Base-by-base conservation (phyloP, 306 rosid genomes). In the Astragalus glycyphyllos region DNA sequence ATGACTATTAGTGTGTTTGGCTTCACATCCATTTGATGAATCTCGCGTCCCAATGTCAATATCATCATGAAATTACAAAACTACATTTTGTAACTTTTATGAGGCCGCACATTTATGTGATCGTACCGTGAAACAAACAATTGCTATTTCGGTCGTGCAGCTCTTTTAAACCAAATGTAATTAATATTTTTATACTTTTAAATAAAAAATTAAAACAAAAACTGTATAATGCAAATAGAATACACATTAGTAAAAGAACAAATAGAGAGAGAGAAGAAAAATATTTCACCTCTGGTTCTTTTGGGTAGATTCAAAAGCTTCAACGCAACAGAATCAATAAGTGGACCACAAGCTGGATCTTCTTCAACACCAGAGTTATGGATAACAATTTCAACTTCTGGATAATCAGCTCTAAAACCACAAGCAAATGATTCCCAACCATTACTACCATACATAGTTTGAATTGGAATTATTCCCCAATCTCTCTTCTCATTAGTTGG, bases 301-400 rank as follows among this genome's bases (percentile, higher is more conserved):
- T 37, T 87, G 1, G 97, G 89, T 50, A 68, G 83, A 46, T 32
- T n/a, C 86, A 92, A 48, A 70, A 74, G 29, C 78, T 80, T 92
- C 67, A 92, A 49, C 1, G 92, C 96, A 58, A 92, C 82, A 0
- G 92, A 86, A 58, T 84, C 88, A 41, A 92, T 87, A 34, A 92
- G 86, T 0, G 97, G 97, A 44, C 97, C 97, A 45, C 97, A 92
- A 54, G 94, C 93, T 0, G 94, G 85, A 56, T 92, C 94, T 4
- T 89, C 94, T 74, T 81, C 87, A 0, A 50, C 41, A 32, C 92
- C 96, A 0, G 93, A 81, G 61, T 89, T 82, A 44, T 89, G 96
- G 55, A 92, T 89, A 1, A 46, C 71, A 40, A 92, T 71, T 16
- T 82, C 89, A 2, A 49, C 47, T 44, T 77, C 72, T 1, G 78